Evolutionary conservation across 768 basidiomycete species (phyloP).

Genomic region (Boletales sp.): DNA sequence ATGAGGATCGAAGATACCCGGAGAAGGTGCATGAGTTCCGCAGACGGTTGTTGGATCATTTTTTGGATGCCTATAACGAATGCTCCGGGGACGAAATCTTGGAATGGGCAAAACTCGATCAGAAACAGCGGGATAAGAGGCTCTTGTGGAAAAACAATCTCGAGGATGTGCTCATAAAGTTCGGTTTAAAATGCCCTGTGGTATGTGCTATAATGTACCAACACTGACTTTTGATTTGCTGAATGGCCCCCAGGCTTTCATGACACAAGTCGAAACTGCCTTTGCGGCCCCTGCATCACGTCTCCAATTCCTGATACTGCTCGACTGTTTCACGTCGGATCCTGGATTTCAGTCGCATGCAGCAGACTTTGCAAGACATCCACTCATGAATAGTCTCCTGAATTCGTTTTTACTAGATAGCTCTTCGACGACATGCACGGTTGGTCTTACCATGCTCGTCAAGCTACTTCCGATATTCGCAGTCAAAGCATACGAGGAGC

Average conservation of each 20-base stretch:
- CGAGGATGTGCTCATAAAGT: slow-evolving; percentile 68
- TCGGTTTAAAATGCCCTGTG: slow-evolving; percentile 58
- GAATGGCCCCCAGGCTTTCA: slow-evolving; percentile 51
- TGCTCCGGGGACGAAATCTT: slow-evolving; percentile 68
- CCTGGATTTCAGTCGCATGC: slow-evolving; percentile 49
- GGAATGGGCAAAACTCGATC: slow-evolving; percentile 68
- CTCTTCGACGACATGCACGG: slow-evolving; percentile 66
- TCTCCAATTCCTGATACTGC: slow-evolving; percentile 64
- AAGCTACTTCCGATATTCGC: slow-evolving; percentile 77
- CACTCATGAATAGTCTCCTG: slow-evolving; percentile 62
- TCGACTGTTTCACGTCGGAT: slow-evolving; percentile 59
- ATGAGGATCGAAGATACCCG: slow-evolving; percentile 38
- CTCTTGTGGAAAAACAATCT: slow-evolving; percentile 75
- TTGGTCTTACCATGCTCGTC: slow-evolving; percentile 59
- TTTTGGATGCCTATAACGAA: slow-evolving; percentile 75
- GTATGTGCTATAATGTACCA: slow-evolving; percentile 40
- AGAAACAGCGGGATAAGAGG: slow-evolving; percentile 55
- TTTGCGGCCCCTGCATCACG: slow-evolving; percentile 60
- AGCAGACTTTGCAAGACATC: slow-evolving; percentile 52
- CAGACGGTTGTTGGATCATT: slow-evolving; percentile 63
- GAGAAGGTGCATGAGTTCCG: slow-evolving; percentile 65
- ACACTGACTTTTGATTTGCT: slow-evolving; percentile 6
- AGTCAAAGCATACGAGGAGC: slow-evolving; percentile 50
- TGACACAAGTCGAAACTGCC: slow-evolving; percentile 61
- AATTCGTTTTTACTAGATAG: slow-evolving; percentile 69